phyloP scores from a whole-genome alignment of 2,329 filamentous ascomycete species.

The Claviceps quebecensis region DNA sequence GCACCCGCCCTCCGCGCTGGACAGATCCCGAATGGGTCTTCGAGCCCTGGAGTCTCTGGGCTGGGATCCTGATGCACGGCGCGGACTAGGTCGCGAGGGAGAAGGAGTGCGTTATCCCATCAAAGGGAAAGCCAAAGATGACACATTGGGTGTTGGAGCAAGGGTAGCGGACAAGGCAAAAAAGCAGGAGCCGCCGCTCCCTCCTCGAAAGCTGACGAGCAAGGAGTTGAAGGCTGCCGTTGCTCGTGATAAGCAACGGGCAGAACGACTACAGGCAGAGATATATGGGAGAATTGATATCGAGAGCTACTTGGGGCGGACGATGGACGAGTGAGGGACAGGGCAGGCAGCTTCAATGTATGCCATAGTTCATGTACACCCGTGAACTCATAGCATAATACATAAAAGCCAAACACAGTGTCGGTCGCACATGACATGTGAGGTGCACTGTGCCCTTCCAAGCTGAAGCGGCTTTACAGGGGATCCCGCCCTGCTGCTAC shows the following conservation, averaged over 20 bases:
- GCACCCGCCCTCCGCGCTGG: constrained; percentile 57
- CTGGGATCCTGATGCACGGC: constrained; percentile 60
- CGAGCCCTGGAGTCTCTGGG: constrained; percentile 51
- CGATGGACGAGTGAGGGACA: constrained; percentile 9
- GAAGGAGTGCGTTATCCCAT: constrained; percentile 66
- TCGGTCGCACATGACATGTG: too few species aligned
- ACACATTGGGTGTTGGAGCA: constrained; percentile 60
- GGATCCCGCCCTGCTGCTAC: neutral
- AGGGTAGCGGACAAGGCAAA: constrained; percentile 14
- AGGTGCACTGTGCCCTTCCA: neutral
- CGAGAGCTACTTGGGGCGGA: constrained; percentile 52
- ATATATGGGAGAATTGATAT: constrained; percentile 67
- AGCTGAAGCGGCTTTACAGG: neutral
- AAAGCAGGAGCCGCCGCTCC: constrained; percentile 27
- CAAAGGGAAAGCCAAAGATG: constrained; percentile 55
- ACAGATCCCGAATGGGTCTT: constrained; percentile 57
- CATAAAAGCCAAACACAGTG: too few species aligned
- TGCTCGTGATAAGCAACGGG: constrained; percentile 38
- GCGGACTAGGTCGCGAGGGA: constrained; percentile 56
- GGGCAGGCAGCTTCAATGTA: too few species aligned
- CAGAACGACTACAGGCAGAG: constrained; percentile 50
- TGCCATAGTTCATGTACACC: too few species aligned
- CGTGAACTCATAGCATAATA: too few species aligned
- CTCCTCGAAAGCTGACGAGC: constrained; percentile 37
- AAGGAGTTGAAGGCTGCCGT: constrained; percentile 35